Evolutionary conservation across 352 stramenopile species (phyloP).

Genomic region (Saprolegnia diclina): DNA sequence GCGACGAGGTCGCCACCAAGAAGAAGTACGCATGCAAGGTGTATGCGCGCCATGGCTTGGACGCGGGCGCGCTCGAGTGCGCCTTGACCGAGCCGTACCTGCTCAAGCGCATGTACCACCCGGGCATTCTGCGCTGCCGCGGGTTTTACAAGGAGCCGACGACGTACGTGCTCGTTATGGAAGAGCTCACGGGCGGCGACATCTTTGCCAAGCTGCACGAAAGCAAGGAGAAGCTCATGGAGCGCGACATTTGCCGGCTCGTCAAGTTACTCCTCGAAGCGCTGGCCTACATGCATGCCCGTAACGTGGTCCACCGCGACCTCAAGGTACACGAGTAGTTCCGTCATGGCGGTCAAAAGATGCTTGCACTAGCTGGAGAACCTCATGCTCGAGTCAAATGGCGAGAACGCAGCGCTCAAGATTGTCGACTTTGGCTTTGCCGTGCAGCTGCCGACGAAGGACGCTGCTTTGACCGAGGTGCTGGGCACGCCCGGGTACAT

Average conservation of each 20-base stretch:
- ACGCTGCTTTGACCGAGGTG: conserved; percentile 55
- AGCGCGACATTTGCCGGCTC: conserved; percentile 90
- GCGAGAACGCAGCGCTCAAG: conserved; percentile 54
- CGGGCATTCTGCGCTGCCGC: conserved; percentile 64
- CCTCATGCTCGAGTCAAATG: conserved; percentile 53
- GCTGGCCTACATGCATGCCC: conserved; percentile 89
- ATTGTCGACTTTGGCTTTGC: conserved; percentile 89
- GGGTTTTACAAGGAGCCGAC: conserved; percentile 69
- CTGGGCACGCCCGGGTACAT: conserved; percentile 29
- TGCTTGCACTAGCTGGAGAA: conserved; percentile 65
- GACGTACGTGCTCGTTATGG: conserved; percentile 80
- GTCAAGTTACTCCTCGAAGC: conserved; percentile 87
- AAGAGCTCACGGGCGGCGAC: conserved; percentile 81
- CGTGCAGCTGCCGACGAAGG: conserved; percentile 42
- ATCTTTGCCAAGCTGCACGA: conserved; percentile 95
- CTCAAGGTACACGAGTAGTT: conserved; percentile 41
- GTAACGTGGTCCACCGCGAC: conserved; percentile 89
- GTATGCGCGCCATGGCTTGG: conserved; percentile 4
- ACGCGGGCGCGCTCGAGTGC: conserved; percentile 18
- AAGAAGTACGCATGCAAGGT: conserved; percentile 44
- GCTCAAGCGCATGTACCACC: conserved; percentile 67
- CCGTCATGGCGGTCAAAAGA: too few relatives aligned
- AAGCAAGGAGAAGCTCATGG: conserved; percentile 89
- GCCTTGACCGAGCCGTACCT: conserved; percentile 38
- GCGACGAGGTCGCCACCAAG: conserved; percentile 49